Base-by-base conservation (phyloP, 768 basidiomycete species). In the Xanthoconium purpureum region DNA sequence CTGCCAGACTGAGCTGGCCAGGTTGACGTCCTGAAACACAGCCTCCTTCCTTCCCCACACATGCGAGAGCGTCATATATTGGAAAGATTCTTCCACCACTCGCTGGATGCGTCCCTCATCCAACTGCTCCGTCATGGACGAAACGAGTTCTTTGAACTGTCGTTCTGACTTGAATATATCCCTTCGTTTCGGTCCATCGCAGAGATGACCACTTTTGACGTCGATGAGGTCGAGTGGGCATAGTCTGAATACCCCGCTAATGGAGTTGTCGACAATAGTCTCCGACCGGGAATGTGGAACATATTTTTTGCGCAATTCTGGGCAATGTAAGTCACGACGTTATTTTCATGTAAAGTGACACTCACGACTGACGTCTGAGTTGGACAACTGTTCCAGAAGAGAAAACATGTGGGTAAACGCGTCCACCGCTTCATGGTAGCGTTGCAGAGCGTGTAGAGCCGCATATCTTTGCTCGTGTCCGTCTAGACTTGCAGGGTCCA, bases 1-100 rank as follows among this genome's bases (percentile, higher is more conserved):
- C 1, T 47, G 13, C 57, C 40, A 63, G 11, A 63, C 51, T 1
- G 50, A 46, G 37, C 53, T 40, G 3, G 14, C 53, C 6, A 8
- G n/a, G 4, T 38, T 20, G 35, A 63, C 37, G 6, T 59, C 62
- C 35, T 59, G 32, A 20, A 59, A 56, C 15, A n/a, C 24, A 1
- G 57, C 57, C 17, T 63, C 62, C 1, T 46, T 15, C 13, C 57
- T 57, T 5, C 51, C 24, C 61, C 61, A 62, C 6, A 55, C 50
- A 14, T 62, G 61, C 11, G 61, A 62, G 3, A 62, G 30, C 20
- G 46, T 57, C 32, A 57, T 55, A 32, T 57, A 62, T 46, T 42
- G 35, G 13, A 62, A 54, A 17, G 55, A 62, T n/a, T 32, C 13
- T 17, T 6, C 47, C 24, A 50, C 47, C 6, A 57, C 59, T 10